phyloP scores from a whole-genome alignment of 2,329 filamentous ascomycete genomes.

The Cordyceps farinosa region DNA sequence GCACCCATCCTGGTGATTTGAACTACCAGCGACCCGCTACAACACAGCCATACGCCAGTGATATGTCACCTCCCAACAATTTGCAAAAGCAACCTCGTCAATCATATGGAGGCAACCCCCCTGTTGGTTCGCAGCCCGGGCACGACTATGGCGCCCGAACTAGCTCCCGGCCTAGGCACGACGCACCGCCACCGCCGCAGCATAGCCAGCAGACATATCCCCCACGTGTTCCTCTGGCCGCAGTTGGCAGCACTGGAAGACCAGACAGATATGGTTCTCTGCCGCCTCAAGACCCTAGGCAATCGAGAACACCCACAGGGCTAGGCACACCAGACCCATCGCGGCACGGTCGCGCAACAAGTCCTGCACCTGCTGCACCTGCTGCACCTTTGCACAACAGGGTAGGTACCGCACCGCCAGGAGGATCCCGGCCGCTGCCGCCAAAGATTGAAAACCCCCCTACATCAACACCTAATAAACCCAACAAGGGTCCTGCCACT shows the following conservation, averaged over 20 bases:
- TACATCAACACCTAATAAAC: constrained; percentile 36
- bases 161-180: constrained; percentile 22
- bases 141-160: constrained; percentile 39
- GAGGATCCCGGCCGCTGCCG: constrained; percentile 24
- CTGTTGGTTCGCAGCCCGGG: constrained; percentile 28
- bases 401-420: constrained; percentile 38
- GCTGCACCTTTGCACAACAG: constrained; percentile 27
- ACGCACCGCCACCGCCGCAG: neutral
- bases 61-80: constrained; percentile 1
- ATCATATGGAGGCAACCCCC: constrained; percentile 18
- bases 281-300: constrained; percentile 24
- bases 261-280: constrained; percentile 34
- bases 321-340: constrained; percentile 21
- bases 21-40: constrained; percentile 23
- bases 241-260: constrained; percentile 22
- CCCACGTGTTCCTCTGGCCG: constrained; percentile 16
- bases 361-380: constrained; percentile 19
- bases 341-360: constrained; percentile 22
- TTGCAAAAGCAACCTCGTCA: constrained; percentile 16
- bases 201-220: constrained; percentile 2
- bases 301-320: constrained; percentile 23
- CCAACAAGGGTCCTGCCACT: constrained; percentile 78
- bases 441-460: constrained; percentile 22
- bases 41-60: constrained; percentile 25
- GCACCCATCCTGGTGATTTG: constrained; percentile 24